Evolutionary conservation across 106 monocot species (phyloP).

Genomic region (Narthecium ossifragum): DNA sequence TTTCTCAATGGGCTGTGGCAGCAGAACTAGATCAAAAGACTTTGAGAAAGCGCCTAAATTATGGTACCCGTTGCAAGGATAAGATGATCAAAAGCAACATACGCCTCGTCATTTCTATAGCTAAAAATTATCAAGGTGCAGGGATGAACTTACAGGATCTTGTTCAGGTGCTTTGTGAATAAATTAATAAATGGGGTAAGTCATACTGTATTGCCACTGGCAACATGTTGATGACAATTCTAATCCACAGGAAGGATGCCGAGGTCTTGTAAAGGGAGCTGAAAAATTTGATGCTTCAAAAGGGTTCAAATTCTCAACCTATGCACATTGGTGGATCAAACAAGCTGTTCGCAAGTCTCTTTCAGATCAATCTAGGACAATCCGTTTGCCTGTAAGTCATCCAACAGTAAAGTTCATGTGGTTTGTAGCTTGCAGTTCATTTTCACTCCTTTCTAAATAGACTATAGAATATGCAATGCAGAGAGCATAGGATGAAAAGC

Average conservation of each 20-base stretch:
- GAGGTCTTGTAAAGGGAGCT: constrained; percentile 79
- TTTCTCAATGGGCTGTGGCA: constrained; percentile 81
- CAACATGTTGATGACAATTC: constrained; percentile 10
- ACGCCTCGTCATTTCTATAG: constrained; percentile 96
- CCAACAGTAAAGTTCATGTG: too few relatives aligned
- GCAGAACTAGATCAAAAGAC: constrained; percentile 63
- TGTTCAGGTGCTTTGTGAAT: constrained; percentile 88
- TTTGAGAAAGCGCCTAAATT: constrained; percentile 51
- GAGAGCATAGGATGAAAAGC: too few relatives aligned
- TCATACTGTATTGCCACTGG: too few relatives aligned
- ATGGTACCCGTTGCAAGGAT: constrained; percentile 73
- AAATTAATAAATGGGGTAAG: too few relatives aligned
- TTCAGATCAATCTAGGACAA: constrained; percentile 84
- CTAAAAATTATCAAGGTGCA: constrained; percentile 77
- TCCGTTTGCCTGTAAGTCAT: constrained; percentile 76
- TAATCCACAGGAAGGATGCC: constrained; percentile 74
- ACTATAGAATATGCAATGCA: too few relatives aligned
- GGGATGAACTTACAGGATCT: constrained; percentile 92
- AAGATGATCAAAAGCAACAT: constrained; percentile 96
- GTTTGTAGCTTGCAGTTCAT: too few relatives aligned
- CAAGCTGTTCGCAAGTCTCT: constrained; percentile 90
- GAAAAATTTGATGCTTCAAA: constrained; percentile 99
- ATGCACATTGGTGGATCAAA: constrained; percentile 99
- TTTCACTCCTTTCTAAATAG: too few relatives aligned
- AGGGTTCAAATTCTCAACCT: constrained; percentile 96